phyloP scores from a whole-genome alignment of 2,329 filamentous ascomycete species.

The Colletotrichum sp. region DNA sequence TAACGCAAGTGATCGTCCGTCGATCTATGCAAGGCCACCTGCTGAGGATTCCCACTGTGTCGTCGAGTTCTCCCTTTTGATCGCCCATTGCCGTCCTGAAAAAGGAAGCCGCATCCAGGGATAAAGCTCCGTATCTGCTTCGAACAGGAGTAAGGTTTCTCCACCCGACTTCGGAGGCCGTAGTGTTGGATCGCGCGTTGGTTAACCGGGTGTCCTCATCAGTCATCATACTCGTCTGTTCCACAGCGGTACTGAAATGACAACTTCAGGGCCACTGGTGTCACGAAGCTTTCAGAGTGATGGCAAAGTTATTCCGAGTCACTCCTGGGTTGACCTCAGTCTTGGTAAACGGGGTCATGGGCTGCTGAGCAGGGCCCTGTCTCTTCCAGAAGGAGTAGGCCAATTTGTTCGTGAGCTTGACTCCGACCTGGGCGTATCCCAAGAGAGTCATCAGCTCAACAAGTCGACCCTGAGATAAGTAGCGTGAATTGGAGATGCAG shows the following conservation, averaged over 20 bases:
- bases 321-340: slow-evolving; percentile 77
- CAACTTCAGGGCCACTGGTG: slow-evolving; percentile 3
- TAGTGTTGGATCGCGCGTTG: not conserved
- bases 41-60: not conserved
- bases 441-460: slow-evolving; percentile 76
- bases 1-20: slow-evolving; percentile 8
- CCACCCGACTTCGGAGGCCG: not conserved
- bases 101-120: not conserved
- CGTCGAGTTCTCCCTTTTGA: not conserved
- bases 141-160: not conserved
- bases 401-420: slow-evolving; percentile 82
- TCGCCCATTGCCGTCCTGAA: not conserved
- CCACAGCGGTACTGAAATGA: not conserved
- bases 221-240: not conserved
- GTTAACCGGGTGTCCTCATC: not conserved
- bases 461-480: slow-evolving; percentile 76
- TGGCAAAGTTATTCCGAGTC: slow-evolving; percentile 88
- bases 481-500: slow-evolving; percentile 89
- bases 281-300: slow-evolving; percentile 62
- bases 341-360: slow-evolving; percentile 64
- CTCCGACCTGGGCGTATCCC: slow-evolving; percentile 70
- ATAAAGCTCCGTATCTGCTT: not conserved
- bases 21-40: slow-evolving; percentile 1
- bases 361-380: slow-evolving; percentile 20
- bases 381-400: slow-evolving; percentile 88